A percentile compares a stretch with the other conserved stretches of the same genome.
Conservation (phyloP, 257 asterid genomes). For the Nicotiana tomentosiformis region DNA sequence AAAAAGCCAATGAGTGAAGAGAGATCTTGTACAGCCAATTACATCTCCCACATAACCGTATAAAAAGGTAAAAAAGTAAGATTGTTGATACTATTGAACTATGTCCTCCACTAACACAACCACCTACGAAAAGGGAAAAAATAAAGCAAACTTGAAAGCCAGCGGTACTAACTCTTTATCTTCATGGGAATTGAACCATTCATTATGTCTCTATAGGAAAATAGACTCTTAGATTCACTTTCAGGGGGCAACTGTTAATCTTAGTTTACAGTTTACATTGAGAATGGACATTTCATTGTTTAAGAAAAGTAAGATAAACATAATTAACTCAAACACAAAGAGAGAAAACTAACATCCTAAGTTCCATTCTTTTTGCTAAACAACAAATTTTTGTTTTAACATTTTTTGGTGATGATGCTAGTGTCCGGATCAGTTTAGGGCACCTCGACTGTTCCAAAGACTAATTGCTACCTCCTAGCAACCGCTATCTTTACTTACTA, state of each 20-base stretch:
- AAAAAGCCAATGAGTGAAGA: neutral
- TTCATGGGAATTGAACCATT: neutral
- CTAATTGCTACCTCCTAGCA: no score
- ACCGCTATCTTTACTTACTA: no score
- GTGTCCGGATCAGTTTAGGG: no score
- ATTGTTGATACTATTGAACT: neutral
- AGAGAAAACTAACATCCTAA: neutral
- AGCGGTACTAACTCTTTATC: no score
- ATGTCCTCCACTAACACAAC: neutral
- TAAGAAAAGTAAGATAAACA: neutral
- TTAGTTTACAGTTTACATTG: neutral
- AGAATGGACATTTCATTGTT: neutral
- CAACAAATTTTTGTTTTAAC: neutral
- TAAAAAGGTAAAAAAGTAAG: neutral
- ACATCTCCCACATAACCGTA: neutral
- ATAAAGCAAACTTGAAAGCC: neutral
- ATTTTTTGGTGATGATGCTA: no score
- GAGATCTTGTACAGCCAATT: neutral
- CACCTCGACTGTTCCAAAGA: no score
- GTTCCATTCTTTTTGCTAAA: neutral
- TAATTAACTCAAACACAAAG: neutral
- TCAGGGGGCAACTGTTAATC: neutral
- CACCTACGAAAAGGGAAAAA: neutral
- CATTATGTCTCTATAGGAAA: neutral
- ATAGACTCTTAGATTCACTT: neutral